Conservation (phyloP, 225 moss, liverwort and hornwort genomes). For the Pseudisothecium myosuroides region DNA sequence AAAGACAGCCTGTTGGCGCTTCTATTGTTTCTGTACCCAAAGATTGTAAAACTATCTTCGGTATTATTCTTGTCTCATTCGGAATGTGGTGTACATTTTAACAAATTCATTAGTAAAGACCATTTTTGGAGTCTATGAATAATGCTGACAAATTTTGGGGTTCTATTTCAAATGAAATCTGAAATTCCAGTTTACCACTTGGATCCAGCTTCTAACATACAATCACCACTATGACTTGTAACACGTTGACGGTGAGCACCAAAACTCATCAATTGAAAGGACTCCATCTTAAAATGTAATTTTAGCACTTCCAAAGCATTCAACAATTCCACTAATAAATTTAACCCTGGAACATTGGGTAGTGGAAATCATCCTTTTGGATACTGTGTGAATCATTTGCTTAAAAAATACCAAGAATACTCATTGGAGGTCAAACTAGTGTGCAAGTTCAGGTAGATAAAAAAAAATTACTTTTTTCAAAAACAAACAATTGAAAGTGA, state of each 20-base stretch:
- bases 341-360: no score
- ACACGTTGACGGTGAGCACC: neutral
- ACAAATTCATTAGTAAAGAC: no score
- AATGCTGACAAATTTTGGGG: no score
- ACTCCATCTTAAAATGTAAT: neutral
- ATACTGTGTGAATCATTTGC: no score
- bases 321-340: no score
- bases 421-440: no score
- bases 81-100: neutral
- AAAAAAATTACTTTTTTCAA: no score
- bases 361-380: no score
- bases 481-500: no score
- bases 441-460: no score
- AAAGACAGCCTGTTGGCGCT: neutral
- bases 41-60: slow-evolving; percentile 6
- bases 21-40: neutral
- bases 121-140: neutral
- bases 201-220: neutral
- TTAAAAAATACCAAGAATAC: no score
- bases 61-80: neutral
- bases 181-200: neutral
- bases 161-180: neutral
- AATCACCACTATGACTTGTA: neutral
- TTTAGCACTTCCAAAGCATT: neutral
- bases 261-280: neutral